Conservation (phyloP, 1,284 basidiomycete species). For the Mycena citricolor region DNA sequence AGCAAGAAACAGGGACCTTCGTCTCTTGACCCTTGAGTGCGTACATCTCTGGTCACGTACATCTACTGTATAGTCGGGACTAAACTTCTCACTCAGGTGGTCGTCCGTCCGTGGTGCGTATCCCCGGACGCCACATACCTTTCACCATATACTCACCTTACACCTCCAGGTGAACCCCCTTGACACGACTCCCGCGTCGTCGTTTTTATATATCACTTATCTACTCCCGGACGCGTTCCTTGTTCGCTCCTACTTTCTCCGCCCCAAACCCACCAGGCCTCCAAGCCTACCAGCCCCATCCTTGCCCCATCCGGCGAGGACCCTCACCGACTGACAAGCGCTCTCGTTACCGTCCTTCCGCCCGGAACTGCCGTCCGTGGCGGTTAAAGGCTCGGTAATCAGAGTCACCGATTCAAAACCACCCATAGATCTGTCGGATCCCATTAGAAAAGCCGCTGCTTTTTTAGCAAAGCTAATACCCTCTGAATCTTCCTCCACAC, state of each 20-base stretch:
- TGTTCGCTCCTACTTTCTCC: constrained; percentile 24
- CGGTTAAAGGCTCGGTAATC: constrained; percentile 70
- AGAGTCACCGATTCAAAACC: constrained; percentile 10
- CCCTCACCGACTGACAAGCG: constrained; percentile 55
- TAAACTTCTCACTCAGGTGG: constrained; percentile 54
- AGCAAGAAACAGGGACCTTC: constrained; percentile 74
- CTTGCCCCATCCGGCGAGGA: constrained; percentile 70
- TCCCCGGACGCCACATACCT: constrained; percentile 13
- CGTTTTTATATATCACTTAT: constrained; percentile 20
- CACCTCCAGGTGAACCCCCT: constrained; percentile 70
- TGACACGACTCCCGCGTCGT: constrained; percentile 48
- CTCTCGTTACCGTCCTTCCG: constrained; percentile 60
- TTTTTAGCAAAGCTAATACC: constrained; percentile 17
- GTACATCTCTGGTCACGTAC: constrained; percentile 32
- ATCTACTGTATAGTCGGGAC: constrained; percentile 24
- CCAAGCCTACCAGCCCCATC: constrained; percentile 51
- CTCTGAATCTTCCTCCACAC: constrained; percentile 21
- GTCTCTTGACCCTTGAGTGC: constrained; percentile 77
- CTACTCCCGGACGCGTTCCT: constrained; percentile 24
- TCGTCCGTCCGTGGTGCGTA: constrained; percentile 71
- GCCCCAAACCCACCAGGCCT: constrained; percentile 25
- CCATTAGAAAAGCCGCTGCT: constrained; percentile 3
- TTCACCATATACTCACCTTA: constrained; percentile 15
- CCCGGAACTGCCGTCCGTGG: constrained; percentile 68
- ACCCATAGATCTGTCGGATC: constrained; percentile 6